phyloP scores from a whole-genome alignment of 345 rosid genomes.

The Cochlearia excelsa region DNA sequence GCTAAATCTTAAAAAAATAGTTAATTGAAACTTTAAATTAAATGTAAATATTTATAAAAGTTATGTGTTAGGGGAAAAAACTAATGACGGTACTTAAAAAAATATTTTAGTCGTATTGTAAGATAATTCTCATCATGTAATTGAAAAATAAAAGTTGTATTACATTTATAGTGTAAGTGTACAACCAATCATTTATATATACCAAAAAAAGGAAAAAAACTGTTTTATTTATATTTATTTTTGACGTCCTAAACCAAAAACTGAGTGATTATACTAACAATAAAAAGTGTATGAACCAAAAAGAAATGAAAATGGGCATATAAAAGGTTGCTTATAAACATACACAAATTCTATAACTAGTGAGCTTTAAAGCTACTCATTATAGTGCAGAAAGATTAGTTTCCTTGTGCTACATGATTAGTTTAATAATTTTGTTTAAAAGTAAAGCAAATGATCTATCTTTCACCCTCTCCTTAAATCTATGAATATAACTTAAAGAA shows the following conservation, averaged over 20 bases:
- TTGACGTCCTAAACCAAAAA: not conserved
- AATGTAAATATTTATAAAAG: too few species aligned
- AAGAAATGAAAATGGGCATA: slow-evolving; percentile 1
- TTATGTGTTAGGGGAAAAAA: too few species aligned
- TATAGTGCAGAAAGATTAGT: slow-evolving; percentile 17
- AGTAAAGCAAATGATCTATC: slow-evolving; percentile 28
- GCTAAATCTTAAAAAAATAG: too few species aligned
- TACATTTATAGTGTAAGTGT: too few species aligned
- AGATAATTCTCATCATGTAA: too few species aligned
- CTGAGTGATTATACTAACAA: slow-evolving; percentile 6
- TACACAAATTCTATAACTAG: slow-evolving; percentile 13
- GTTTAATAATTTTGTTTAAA: slow-evolving; percentile 19
- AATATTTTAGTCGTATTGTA: too few species aligned
- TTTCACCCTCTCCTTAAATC: slow-evolving; percentile 2
- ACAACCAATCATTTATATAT: too few species aligned
- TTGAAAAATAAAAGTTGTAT: too few species aligned
- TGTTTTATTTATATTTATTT: too few species aligned
- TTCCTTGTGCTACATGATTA: not conserved
- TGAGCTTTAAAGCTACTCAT: slow-evolving; percentile 37
- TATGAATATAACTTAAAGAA: not conserved
- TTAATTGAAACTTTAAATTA: too few species aligned
- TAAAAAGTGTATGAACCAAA: not conserved
- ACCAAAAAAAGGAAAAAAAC: too few species aligned
- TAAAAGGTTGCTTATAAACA: slow-evolving; percentile 20
- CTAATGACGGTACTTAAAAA: too few species aligned